Percentiles rank a stretch among this genome's conserved stretches.
phyloP scores from a whole-genome alignment of 495 filamentous ascomycete genomes.

The Hyaloscypha finlandica region DNA sequence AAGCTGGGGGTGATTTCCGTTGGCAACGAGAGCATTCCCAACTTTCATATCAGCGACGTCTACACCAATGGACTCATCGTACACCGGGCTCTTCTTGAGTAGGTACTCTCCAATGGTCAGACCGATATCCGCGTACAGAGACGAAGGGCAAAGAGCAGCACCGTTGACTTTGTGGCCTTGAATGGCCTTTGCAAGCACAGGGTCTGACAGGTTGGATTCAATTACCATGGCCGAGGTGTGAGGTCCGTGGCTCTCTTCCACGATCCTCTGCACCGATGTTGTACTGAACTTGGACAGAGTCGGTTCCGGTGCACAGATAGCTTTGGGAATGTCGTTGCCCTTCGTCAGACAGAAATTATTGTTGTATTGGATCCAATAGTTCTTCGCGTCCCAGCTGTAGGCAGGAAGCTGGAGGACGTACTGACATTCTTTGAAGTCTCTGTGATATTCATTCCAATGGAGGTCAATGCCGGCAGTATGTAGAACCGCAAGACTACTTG shows the following conservation, averaged over 20 bases:
- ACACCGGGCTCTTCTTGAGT: conserved; percentile 46
- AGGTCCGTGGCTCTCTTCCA: conserved; percentile 55
- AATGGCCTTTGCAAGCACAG: conserved; percentile 58
- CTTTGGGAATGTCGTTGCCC: conserved; percentile 60
- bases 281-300: conserved; percentile 35
- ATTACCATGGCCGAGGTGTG: conserved; percentile 56
- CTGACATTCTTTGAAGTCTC: conserved; percentile 61
- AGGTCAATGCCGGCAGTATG: conserved; percentile 66
- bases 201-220: conserved; percentile 65
- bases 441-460: conserved; percentile 76
- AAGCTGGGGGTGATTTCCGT: neutral
- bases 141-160: conserved; percentile 47
- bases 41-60: conserved; percentile 59
- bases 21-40: neutral
- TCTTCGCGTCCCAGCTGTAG: conserved; percentile 78
- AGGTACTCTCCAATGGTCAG: conserved; percentile 69
- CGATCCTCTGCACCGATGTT: conserved; percentile 51
- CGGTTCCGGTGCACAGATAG: neutral
- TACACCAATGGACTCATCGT: conserved; percentile 50
- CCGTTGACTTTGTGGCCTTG: conserved; percentile 69
- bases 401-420: conserved; percentile 67
- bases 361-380: conserved; percentile 79
- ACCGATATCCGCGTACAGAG: conserved; percentile 76
- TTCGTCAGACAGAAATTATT: conserved; percentile 70
- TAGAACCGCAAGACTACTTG: conserved; percentile 56